Evolutionary conservation across 1,284 basidiomycete species (phyloP).

Genomic region (Microbotryum violaceum): DNA sequence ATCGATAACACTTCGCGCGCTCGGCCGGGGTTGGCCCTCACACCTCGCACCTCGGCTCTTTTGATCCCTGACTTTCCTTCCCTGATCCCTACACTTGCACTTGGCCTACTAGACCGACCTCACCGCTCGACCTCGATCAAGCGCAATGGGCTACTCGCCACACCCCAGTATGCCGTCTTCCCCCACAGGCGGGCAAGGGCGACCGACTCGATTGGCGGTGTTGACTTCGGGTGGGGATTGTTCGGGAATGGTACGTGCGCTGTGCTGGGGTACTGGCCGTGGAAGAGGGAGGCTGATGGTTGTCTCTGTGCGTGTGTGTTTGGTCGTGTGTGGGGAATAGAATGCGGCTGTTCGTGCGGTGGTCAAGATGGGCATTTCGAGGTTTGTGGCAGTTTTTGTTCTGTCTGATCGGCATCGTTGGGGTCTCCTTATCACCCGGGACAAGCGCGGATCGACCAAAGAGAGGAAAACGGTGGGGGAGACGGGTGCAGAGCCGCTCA

Average conservation of each 20-base stretch:
- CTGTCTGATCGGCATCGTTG: neutral
- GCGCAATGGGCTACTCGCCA: no score
- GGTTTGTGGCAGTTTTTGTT: constrained; percentile 51
- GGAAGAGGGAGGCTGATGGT: neutral
- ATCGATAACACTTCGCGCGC: no score
- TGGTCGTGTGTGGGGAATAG: constrained; percentile 53
- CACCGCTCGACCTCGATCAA: no score
- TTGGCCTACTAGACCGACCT: no score
- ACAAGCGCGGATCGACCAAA: neutral
- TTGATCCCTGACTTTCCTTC: no score
- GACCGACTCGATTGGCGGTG: constrained; percentile 73
- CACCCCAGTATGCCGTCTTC: no score
- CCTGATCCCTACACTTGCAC: no score
- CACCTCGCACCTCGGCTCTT: no score
- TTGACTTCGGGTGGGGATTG: constrained; percentile 95
- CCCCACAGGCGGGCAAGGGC: neutral
- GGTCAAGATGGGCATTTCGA: constrained; percentile 79
- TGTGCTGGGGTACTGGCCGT: constrained; percentile 5
- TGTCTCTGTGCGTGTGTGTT: no score
- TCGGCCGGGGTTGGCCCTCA: no score
- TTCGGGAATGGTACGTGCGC: constrained; percentile 52
- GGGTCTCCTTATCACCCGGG: neutral
- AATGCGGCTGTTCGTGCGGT: constrained; percentile 88
- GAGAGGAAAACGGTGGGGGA: constrained; percentile 1
- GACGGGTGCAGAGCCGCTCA: constrained; percentile 1